Percentiles rank a stretch among this genome's conserved stretches.
These are phyloP conservation scores for Anethum foeniculum DNA, from an alignment of 140 eudicot genomes.

Conservation along the genomic window DNA sequence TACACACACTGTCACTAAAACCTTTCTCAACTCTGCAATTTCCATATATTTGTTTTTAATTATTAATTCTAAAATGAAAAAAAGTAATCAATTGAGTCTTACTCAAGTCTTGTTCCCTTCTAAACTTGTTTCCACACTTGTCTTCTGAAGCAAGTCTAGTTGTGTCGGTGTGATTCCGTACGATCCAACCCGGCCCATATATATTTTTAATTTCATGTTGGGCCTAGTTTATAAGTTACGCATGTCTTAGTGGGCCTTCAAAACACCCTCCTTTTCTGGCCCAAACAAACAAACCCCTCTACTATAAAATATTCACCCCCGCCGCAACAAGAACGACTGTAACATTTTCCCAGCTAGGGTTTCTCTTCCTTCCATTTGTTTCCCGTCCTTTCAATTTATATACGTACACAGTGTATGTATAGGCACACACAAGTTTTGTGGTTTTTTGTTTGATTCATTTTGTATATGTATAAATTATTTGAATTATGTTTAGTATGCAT, in stretches of 20 bases:
- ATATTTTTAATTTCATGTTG: neutral
- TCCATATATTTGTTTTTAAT: slow-evolving; percentile 22
- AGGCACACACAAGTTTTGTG: no score
- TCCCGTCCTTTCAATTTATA: no score
- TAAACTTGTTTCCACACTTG: neutral
- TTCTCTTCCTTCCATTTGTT: neutral
- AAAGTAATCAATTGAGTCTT: neutral
- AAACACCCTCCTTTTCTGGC: neutral
- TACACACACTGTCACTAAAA: slow-evolving; percentile 11
- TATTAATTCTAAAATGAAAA: no score
- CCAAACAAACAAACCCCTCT: neutral
- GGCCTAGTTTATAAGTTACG: neutral
- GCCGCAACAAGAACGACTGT: neutral
- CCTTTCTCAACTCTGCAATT: slow-evolving; percentile 8
- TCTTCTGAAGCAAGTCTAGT: no score
- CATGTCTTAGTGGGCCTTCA: neutral
- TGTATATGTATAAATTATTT: neutral
- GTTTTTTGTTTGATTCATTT: no score
- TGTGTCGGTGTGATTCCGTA: neutral
- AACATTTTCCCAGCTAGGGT: neutral
- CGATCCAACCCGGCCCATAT: neutral
- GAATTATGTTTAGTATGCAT: neutral
- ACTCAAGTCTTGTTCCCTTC: no score
- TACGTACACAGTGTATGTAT: no score
- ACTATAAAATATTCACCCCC: neutral